Conservation (phyloP, 2,329 filamentous ascomycete species). For the Colletotrichum sp. region DNA sequence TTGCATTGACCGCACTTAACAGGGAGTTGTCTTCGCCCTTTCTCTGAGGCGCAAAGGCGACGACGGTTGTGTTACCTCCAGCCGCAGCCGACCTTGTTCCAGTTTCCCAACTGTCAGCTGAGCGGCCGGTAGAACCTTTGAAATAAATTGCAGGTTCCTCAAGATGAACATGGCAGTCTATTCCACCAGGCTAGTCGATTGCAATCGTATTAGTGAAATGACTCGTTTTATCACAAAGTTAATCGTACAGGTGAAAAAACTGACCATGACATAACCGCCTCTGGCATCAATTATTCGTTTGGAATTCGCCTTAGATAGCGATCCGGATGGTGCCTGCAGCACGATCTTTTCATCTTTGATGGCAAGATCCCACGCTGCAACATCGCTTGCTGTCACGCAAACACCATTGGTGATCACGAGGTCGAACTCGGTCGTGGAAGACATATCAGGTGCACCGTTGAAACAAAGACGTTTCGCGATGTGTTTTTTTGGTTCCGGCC, state of each 20-base stretch:
- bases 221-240: background rate
- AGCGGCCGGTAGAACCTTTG: background rate
- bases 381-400: slow-evolving; percentile 46
- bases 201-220: background rate
- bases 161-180: background rate
- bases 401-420: slow-evolving; percentile 47
- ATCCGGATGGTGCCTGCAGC: slow-evolving; percentile 41
- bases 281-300: background rate
- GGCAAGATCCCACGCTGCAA: slow-evolving; percentile 44
- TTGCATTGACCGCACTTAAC: slow-evolving; percentile 48
- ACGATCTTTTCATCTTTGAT: slow-evolving; percentile 48
- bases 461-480: background rate
- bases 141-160: background rate
- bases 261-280: background rate
- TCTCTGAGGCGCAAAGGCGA: slow-evolving; percentile 61
- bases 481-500: background rate
- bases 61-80: slow-evolving; percentile 62
- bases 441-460: background rate
- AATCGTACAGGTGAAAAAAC: background rate
- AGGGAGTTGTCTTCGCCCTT: slow-evolving; percentile 45
- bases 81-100: slow-evolving; percentile 60
- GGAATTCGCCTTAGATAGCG: background rate
- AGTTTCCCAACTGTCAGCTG: slow-evolving; percentile 22
- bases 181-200: background rate
- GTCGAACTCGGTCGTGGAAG: slow-evolving; percentile 31